A percentile compares a stretch with the other conserved stretches of the same genome.
Evolutionary conservation across 768 basidiomycete genomes (phyloP).

Genomic region (Naganishia onofrii): DNA sequence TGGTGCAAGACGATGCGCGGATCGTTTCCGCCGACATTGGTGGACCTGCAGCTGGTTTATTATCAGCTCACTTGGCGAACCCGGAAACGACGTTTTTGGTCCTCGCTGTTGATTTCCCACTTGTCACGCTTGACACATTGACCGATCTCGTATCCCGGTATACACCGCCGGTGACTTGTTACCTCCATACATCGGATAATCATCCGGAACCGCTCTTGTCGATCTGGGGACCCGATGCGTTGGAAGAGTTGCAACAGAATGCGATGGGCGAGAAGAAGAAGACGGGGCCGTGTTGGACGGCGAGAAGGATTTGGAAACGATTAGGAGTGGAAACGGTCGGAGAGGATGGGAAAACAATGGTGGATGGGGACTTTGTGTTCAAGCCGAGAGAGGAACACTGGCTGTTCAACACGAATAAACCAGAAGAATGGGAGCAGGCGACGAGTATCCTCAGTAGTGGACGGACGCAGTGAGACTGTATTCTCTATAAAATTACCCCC

Average conservation of each 20-base stretch:
- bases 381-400: slow-evolving; percentile 27
- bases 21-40: slow-evolving; percentile 28
- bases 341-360: slow-evolving; percentile 25
- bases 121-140: slow-evolving; percentile 23
- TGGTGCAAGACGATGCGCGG: slow-evolving; percentile 19
- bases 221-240: slow-evolving; percentile 34
- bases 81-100: slow-evolving; percentile 29
- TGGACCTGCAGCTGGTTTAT: slow-evolving; percentile 34
- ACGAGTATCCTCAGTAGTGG: slow-evolving; percentile 3
- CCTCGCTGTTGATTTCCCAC: slow-evolving; percentile 37
- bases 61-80: slow-evolving; percentile 25
- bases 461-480: background rate
- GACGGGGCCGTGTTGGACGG: slow-evolving; percentile 36
- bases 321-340: slow-evolving; percentile 14
- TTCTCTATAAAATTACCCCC: background rate
- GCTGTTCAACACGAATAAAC: slow-evolving; percentile 36
- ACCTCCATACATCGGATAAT: slow-evolving; percentile 34
- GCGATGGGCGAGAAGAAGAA: slow-evolving; percentile 29
- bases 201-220: slow-evolving; percentile 38
- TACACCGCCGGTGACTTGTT: slow-evolving; percentile 33
- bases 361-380: slow-evolving; percentile 24
- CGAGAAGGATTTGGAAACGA: slow-evolving; percentile 32
- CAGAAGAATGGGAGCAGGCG: slow-evolving; percentile 36
- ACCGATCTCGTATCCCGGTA: slow-evolving; percentile 28
- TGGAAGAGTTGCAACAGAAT: slow-evolving; percentile 32